Percentiles rank a stretch among this genome's conserved stretches.
Conservation (phyloP, 306 rosid species). For the Cicer judaicum region DNA sequence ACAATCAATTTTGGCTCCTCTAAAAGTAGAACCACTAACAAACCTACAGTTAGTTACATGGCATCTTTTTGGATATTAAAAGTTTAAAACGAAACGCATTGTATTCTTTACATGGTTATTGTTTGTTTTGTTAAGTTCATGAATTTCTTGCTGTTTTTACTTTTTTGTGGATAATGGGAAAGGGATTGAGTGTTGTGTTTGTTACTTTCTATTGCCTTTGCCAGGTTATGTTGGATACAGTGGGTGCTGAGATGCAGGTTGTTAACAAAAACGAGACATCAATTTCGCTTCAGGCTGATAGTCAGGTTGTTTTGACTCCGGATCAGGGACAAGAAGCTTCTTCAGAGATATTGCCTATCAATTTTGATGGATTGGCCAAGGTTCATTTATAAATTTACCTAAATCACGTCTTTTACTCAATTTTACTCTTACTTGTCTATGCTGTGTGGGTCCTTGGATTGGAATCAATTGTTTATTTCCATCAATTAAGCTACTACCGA, state of each 20-base stretch:
- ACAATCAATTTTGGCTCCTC: too few relatives aligned
- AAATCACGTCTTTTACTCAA: neutral
- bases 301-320: slow-evolving; percentile 73
- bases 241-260: slow-evolving; percentile 89
- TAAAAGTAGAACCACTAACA: too few relatives aligned
- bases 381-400: slow-evolving; percentile 45
- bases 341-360: slow-evolving; percentile 81
- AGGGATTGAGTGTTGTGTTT: slow-evolving; percentile 19
- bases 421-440: slow-evolving; percentile 1
- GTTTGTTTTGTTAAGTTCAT: neutral
- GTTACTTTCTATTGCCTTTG: slow-evolving; percentile 16
- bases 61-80: neutral
- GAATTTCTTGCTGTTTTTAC: neutral
- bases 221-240: slow-evolving; percentile 91
- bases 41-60: neutral
- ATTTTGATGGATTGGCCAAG: slow-evolving; percentile 83
- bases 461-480: too few relatives aligned
- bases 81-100: neutral
- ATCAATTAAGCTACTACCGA: neutral
- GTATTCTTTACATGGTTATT: slow-evolving; percentile 32
- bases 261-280: slow-evolving; percentile 68
- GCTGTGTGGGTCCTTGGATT: neutral
- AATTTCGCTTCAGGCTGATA: slow-evolving; percentile 69
- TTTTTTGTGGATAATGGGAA: slow-evolving; percentile 2
- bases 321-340: slow-evolving; percentile 77